Evolutionary conservation across 805 yeast genomes (phyloP).

Genomic region (Grigorovia yakushimaensis): DNA sequence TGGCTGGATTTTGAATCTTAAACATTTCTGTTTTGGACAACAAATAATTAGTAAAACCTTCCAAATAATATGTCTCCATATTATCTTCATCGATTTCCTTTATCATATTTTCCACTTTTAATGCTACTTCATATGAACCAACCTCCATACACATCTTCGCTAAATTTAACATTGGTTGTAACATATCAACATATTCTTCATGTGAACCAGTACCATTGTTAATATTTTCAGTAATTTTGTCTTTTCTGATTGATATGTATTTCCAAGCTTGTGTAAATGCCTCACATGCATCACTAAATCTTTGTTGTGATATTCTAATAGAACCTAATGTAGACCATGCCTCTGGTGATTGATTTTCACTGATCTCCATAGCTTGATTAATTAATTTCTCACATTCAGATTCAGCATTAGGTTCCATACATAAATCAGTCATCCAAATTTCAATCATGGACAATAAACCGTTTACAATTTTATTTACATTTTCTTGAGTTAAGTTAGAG

Average conservation of each 20-base stretch:
- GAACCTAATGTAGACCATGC: conserved; percentile 76
- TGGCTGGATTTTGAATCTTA: conserved; percentile 14
- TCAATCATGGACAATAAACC: conserved; percentile 82
- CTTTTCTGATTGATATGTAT: conserved; percentile 46
- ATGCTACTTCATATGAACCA: conserved; percentile 57
- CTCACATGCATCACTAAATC: conserved; percentile 57
- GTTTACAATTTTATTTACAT: conserved; percentile 54
- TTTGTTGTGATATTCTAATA: conserved; percentile 80
- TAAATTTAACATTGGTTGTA: conserved; percentile 65
- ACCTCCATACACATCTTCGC: conserved; percentile 71
- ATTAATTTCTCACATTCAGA: conserved; percentile 63
- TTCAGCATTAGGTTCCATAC: conserved; percentile 91
- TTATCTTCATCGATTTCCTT: conserved; percentile 79
- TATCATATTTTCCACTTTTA: conserved; percentile 51
- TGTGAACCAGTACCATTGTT: conserved; percentile 13
- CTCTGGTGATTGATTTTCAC: conserved; percentile 55
- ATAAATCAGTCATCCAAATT: conserved; percentile 94
- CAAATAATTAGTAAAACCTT: conserved; percentile 64
- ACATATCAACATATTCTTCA: conserved; percentile 49
- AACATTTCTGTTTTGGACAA: conserved; percentile 30
- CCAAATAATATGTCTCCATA: conserved; percentile 72
- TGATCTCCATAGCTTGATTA: conserved; percentile 50
- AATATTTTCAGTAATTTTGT: conserved; percentile 35
- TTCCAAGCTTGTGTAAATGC: conserved; percentile 68
- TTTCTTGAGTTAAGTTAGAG: conserved; percentile 27